Conservation (phyloP, 2,329 filamentous ascomycete genomes). For the Fusarium buxicola region DNA sequence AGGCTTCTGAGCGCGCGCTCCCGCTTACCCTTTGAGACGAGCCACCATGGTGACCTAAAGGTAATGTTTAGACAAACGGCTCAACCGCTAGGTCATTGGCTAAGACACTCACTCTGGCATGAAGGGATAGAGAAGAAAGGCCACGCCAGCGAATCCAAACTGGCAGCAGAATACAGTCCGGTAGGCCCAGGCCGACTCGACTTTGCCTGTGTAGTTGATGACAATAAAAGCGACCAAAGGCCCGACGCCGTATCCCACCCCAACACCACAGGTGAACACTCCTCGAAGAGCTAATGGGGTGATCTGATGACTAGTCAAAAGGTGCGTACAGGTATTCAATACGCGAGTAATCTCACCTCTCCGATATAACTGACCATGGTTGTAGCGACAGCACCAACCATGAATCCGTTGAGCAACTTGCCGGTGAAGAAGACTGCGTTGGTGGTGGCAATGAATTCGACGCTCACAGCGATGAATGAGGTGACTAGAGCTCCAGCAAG, state of each 20-base stretch:
- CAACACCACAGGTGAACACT: slow-evolving; percentile 24
- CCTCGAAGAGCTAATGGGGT: slow-evolving; percentile 26
- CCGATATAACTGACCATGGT: slow-evolving; percentile 29
- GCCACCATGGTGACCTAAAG: slow-evolving; percentile 25
- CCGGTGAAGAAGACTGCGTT: slow-evolving; percentile 21
- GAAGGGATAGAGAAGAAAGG: background rate
- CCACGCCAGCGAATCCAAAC: slow-evolving; percentile 20
- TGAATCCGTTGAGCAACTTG: slow-evolving; percentile 26
- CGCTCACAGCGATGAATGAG: slow-evolving; percentile 7
- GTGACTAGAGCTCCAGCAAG: slow-evolving; percentile 8
- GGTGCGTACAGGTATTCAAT: background rate
- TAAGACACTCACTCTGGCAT: slow-evolving; percentile 23
- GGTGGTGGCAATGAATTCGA: slow-evolving; percentile 24
- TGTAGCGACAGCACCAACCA: slow-evolving; percentile 19
- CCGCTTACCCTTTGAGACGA: slow-evolving; percentile 19
- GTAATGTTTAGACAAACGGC: background rate
- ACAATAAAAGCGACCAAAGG: slow-evolving; percentile 21
- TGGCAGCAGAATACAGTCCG: slow-evolving; percentile 28
- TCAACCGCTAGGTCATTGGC: too few relatives aligned
- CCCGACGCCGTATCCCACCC: slow-evolving; percentile 21
- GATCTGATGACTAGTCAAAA: background rate
- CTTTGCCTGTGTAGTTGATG: slow-evolving; percentile 24
- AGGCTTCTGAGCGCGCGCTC: slow-evolving; percentile 6
- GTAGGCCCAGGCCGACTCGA: slow-evolving; percentile 16
- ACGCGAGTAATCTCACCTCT: slow-evolving; percentile 9